phyloP scores from a whole-genome alignment of 2,329 filamentous ascomycete species.

The Sphaerulina vaccinii region DNA sequence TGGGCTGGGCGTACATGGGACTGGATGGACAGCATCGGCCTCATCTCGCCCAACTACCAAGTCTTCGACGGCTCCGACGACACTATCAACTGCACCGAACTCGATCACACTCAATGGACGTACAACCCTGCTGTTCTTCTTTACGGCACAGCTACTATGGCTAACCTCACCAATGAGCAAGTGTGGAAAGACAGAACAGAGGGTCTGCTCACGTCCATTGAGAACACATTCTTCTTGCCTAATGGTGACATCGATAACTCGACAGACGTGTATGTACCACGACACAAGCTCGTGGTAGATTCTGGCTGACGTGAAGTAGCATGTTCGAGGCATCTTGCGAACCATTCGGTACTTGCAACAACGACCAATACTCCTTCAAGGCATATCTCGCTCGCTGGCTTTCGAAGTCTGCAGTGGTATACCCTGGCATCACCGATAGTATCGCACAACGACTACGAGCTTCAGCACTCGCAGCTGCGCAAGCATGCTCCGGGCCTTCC shows the following conservation, averaged over 20 bases:
- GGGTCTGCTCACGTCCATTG: constrained; percentile 57
- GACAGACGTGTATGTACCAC: constrained; percentile 45
- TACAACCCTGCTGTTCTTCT: constrained; percentile 59
- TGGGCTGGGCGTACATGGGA: constrained; percentile 70
- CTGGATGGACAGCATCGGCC: constrained; percentile 50
- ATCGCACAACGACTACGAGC: constrained; percentile 42
- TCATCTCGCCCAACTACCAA: constrained; percentile 51
- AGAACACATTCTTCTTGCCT: constrained; percentile 55
- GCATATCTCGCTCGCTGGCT: constrained; percentile 69
- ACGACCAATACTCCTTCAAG: constrained; percentile 73
- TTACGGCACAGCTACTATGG: constrained; percentile 57
- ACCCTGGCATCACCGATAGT: constrained; percentile 42
- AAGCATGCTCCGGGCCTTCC: constrained; percentile 44
- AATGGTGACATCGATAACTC: constrained; percentile 40
- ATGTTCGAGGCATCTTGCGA: constrained; percentile 70
- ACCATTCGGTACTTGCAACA: constrained; percentile 58
- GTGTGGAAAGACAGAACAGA: constrained; percentile 59
- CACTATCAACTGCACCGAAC: constrained; percentile 50
- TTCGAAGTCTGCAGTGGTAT: constrained; percentile 45
- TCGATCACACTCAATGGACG: constrained; percentile 56
- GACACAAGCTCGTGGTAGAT: background rate
- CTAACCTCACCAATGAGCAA: constrained; percentile 49
- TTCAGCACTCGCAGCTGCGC: constrained; percentile 45
- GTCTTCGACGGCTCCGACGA: constrained; percentile 58
- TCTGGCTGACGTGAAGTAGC: constrained; percentile 23